Evolutionary conservation across 2,329 filamentous ascomycete genomes (phyloP).

Genomic region (Pseudogymnoascus sp.): DNA sequence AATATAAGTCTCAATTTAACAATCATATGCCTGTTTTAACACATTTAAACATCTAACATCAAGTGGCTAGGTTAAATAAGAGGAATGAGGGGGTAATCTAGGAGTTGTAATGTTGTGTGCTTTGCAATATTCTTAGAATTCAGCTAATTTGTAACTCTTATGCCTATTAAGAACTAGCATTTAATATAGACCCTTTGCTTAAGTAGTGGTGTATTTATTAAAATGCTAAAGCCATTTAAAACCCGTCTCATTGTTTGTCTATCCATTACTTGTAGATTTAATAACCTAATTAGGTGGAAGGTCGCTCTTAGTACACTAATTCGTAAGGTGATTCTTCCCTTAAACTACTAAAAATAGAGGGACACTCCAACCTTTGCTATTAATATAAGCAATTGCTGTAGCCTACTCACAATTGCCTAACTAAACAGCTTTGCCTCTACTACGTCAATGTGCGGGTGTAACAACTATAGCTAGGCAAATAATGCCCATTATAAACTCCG

Average conservation of each 20-base stretch:
- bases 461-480: constrained; percentile 17
- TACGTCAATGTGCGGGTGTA: constrained; percentile 1
- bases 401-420: constrained; percentile 23
- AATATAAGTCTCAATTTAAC: not conserved
- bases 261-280: constrained; percentile 24
- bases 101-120: too few species aligned
- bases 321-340: too few species aligned
- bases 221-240: constrained; percentile 33
- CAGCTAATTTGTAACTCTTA: too few species aligned
- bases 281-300: too few species aligned
- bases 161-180: constrained; percentile 16
- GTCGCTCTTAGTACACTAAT: too few species aligned
- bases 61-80: too few species aligned
- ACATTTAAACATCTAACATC: too few species aligned
- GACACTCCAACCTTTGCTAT: constrained; percentile 9
- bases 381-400: too few species aligned
- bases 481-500: constrained; percentile 20
- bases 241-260: constrained; percentile 29
- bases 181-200: constrained; percentile 23
- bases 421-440: constrained; percentile 17
- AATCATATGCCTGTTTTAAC: too few species aligned
- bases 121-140: too few species aligned
- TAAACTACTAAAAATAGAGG: not conserved
- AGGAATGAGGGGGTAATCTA: too few species aligned
- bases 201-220: constrained; percentile 25